Conservation (phyloP, 441 rosid species). For the Flueggea neowawraea region DNA sequence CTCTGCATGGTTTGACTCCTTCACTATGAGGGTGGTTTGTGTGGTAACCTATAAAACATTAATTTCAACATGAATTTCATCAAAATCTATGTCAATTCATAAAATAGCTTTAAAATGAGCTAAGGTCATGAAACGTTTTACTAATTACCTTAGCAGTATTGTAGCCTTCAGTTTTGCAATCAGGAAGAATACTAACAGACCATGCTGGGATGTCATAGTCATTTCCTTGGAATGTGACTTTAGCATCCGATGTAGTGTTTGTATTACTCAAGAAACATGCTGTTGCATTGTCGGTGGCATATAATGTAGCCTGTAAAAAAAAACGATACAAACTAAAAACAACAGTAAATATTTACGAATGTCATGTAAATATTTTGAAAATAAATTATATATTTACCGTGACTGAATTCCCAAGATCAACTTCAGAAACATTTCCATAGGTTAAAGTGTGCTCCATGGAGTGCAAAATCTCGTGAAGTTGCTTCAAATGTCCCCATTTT, state of each 20-base stretch:
- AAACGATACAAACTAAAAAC: background rate
- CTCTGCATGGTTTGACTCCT: conserved; percentile 41
- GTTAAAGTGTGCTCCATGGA: conserved; percentile 44
- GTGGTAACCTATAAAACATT: conserved; percentile 31
- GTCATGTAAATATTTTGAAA: background rate
- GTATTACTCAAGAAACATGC: conserved; percentile 51
- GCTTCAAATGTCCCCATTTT: conserved; percentile 61
- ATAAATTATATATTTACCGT: conserved; percentile 20
- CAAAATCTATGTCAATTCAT: too few relatives aligned
- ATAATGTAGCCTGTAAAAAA: conserved; percentile 40
- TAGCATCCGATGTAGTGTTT: conserved; percentile 31
- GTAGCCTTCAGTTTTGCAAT: conserved; percentile 38
- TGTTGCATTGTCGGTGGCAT: conserved; percentile 30
- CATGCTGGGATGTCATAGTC: conserved; percentile 45
- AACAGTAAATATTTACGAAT: background rate
- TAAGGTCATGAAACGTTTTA: too few relatives aligned
- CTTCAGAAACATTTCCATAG: conserved; percentile 30
- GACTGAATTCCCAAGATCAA: conserved; percentile 34
- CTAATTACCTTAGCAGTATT: conserved; percentile 61
- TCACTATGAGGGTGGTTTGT: conserved; percentile 55
- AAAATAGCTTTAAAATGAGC: too few relatives aligned
- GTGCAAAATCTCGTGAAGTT: conserved; percentile 47
- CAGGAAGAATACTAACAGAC: conserved; percentile 59
- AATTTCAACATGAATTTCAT: too few relatives aligned
- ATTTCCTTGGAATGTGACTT: conserved; percentile 27